Evolutionary conservation across 225 moss, liverwort and hornwort genomes (phyloP).

Genomic region (Anthoceros angustus): DNA sequence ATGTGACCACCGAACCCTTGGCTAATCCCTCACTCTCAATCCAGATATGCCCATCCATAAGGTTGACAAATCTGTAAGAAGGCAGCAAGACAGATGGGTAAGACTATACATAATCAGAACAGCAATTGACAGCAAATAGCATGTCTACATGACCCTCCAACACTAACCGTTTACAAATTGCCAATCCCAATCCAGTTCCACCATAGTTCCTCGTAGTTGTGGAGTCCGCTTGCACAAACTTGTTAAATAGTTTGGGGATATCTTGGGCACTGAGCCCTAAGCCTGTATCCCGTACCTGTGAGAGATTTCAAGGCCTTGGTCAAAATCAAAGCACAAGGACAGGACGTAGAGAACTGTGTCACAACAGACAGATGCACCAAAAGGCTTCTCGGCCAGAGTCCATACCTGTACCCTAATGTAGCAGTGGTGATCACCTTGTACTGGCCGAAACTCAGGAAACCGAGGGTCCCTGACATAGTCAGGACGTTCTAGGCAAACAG

Average conservation of each 20-base stretch:
- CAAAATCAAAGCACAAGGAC: neutral
- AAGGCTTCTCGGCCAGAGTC: neutral
- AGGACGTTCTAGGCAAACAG: conserved; percentile 22
- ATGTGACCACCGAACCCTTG: conserved; percentile 39
- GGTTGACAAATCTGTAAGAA: conserved; percentile 37
- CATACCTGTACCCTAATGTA: conserved; percentile 42
- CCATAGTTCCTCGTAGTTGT: conserved; percentile 52
- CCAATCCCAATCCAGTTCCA: conserved; percentile 54
- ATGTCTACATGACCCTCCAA: neutral
- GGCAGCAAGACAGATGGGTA: neutral
- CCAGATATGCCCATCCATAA: conserved; percentile 58
- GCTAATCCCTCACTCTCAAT: conserved; percentile 46
- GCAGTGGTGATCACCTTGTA: conserved; percentile 31
- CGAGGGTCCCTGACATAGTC: conserved; percentile 27
- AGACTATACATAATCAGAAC: neutral
- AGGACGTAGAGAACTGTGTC: neutral
- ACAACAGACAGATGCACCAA: neutral
- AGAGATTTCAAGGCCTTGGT: conserved; percentile 6
- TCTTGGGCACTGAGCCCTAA: conserved; percentile 36
- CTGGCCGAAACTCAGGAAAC: conserved; percentile 16
- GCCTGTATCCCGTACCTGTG: conserved; percentile 48
- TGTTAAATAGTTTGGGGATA: conserved; percentile 40
- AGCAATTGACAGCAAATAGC: neutral
- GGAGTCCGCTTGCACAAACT: conserved; percentile 41
- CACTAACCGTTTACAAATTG: conserved; percentile 44